phyloP scores from a whole-genome alignment of 78 protist species.

The Dictyostelium firmibasis region DNA sequence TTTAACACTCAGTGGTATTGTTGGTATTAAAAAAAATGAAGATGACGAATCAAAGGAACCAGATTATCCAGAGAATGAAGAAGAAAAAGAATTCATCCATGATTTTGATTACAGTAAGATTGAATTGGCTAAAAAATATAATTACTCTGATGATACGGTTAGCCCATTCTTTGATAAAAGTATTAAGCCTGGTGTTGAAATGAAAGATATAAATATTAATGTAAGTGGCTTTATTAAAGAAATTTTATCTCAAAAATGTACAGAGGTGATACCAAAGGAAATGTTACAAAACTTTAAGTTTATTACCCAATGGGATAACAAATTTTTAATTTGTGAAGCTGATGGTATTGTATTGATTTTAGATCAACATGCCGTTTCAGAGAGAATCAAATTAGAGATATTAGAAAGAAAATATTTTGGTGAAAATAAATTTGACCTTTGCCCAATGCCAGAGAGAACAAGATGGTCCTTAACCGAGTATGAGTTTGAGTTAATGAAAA shows the following conservation, averaged over 20 bases:
- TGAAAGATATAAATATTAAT: neutral
- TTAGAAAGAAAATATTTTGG: slow-evolving; percentile 3
- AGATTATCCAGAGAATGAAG: neutral
- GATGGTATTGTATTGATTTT: slow-evolving; percentile 25
- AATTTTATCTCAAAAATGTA: neutral
- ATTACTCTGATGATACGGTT: neutral
- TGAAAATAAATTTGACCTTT: slow-evolving; percentile 14
- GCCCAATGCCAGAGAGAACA: slow-evolving; percentile 25
- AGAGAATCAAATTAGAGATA: slow-evolving; percentile 47
- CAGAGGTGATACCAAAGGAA: neutral
- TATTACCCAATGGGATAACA: slow-evolving; percentile 46
- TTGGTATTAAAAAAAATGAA: neutral
- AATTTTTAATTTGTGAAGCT: slow-evolving; percentile 45
- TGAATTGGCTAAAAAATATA: neutral
- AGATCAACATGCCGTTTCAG: slow-evolving; percentile 74
- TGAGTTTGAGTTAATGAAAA: slow-evolving; percentile 11
- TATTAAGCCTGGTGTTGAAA: neutral
- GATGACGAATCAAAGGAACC: neutral
- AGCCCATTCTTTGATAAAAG: slow-evolving; percentile 41
- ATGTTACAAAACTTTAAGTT: slow-evolving; percentile 12
- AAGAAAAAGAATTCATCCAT: neutral
- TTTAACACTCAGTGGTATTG: neutral
- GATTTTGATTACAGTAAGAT: neutral
- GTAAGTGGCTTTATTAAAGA: neutral
- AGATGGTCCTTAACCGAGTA: slow-evolving; percentile 60